A percentile compares a stretch with the other conserved stretches of the same genome.
phyloP scores from a whole-genome alignment of 192 early-diverging fungal species.

The Coemansia sp. region DNA sequence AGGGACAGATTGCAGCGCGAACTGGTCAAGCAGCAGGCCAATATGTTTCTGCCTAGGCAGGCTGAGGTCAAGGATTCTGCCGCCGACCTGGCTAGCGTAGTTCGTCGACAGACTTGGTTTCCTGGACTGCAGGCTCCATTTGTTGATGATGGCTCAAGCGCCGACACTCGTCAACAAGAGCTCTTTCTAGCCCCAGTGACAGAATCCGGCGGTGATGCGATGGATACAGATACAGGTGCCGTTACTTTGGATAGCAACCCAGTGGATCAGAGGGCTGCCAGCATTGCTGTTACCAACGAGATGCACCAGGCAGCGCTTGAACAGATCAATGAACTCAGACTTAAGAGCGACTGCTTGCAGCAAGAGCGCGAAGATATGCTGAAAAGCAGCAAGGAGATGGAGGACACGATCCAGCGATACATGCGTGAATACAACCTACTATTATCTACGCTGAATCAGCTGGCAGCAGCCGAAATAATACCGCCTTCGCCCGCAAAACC shows the following conservation, averaged over 20 bases:
- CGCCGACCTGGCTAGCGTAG: not conserved
- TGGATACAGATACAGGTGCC: conserved; percentile 25
- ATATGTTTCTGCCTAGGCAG: conserved; percentile 24
- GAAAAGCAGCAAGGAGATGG: conserved; percentile 28
- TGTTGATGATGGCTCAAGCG: conserved; percentile 1
- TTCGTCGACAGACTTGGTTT: conserved; percentile 57
- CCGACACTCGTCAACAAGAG: not conserved
- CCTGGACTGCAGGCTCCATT: conserved; percentile 36
- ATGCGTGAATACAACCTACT: conserved; percentile 41
- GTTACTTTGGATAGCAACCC: not conserved
- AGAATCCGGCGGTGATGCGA: conserved; percentile 1
- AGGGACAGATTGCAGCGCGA: conserved; percentile 47
- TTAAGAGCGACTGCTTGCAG: conserved; percentile 15
- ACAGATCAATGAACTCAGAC: conserved; percentile 8
- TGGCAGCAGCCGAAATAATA: conserved; percentile 30
- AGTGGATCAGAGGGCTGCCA: not conserved
- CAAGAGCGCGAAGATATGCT: conserved; percentile 17
- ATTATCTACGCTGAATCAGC: conserved; percentile 31
- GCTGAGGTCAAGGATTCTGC: conserved; percentile 10
- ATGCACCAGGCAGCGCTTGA: conserved; percentile 2
- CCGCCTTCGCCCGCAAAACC: conserved; percentile 41
- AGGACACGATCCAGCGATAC: conserved; percentile 26
- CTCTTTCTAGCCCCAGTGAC: not conserved
- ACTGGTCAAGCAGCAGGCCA: conserved; percentile 42
- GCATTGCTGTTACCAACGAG: not conserved